Conservation (phyloP, 352 stramenopile species). For the Pythium oligandrum region DNA sequence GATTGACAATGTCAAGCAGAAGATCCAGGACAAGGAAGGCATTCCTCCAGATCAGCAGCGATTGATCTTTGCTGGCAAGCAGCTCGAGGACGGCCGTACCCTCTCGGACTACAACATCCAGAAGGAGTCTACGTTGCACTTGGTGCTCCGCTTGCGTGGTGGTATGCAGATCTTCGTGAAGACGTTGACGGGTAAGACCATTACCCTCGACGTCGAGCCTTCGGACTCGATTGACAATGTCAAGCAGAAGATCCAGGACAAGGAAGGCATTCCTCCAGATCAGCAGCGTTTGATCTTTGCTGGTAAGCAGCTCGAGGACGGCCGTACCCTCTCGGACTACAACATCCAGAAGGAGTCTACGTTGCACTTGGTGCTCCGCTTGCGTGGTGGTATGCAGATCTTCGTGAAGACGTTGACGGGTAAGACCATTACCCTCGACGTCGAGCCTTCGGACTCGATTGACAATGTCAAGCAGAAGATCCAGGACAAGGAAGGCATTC, state of each 20-base stretch:
- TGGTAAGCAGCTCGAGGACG: conserved; percentile 94
- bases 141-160: conserved; percentile 52
- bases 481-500: conserved; percentile 99
- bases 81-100: conserved; percentile 93
- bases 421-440: conserved; percentile 54
- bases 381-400: too few relatives aligned
- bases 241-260: conserved; percentile 94
- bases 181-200: too few relatives aligned
- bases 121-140: conserved; percentile 92
- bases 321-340: conserved; percentile 93
- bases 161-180: too few relatives aligned
- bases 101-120: conserved; percentile 94
- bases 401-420: too few relatives aligned
- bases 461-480: conserved; percentile 99
- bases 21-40: conserved; percentile 92
- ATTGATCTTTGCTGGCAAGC: conserved; percentile 95
- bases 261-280: conserved; percentile 91
- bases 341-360: conserved; percentile 95
- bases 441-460: conserved; percentile 93
- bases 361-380: too few relatives aligned
- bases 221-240: conserved; percentile 94
- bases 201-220: conserved; percentile 90
- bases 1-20: conserved; percentile 96
- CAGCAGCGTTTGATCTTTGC: conserved; percentile 96
- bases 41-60: conserved; percentile 94